Percentiles rank a stretch among this genome's conserved stretches.
These are phyloP conservation scores for Nevesoporus exiguus DNA, from an alignment of 768 basidiomycete genomes.

Conservation along the genomic window DNA sequence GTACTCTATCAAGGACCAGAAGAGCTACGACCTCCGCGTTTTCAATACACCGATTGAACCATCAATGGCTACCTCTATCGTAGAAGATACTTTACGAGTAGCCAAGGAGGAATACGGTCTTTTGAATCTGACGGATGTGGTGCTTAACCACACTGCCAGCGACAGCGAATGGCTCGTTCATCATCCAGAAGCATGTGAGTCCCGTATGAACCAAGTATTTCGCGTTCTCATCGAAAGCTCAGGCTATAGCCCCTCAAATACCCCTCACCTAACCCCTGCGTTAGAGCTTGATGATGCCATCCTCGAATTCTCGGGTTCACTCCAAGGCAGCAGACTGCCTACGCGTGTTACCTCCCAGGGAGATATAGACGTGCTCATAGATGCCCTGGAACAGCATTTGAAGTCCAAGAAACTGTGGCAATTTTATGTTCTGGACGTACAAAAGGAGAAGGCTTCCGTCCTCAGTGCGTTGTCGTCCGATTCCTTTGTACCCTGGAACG, in stretches of 20 bases:
- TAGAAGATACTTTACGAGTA: constrained; percentile 61
- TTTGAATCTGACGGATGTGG: constrained; percentile 89
- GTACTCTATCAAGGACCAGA: constrained; percentile 90
- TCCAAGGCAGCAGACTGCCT: constrained; percentile 68
- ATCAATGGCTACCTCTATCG: constrained; percentile 51
- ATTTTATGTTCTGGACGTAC: constrained; percentile 85
- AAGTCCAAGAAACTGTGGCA: constrained; percentile 81
- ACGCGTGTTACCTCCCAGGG: constrained; percentile 56
- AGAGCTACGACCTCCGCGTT: constrained; percentile 74
- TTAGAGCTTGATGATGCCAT: constrained; percentile 88
- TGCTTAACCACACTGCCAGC: constrained; percentile 95
- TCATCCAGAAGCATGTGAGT: constrained; percentile 91
- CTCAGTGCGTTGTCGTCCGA: constrained; percentile 28
- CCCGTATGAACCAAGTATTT: not conserved
- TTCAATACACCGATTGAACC: constrained; percentile 45
- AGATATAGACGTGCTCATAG: constrained; percentile 68
- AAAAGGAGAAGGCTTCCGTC: constrained; percentile 58
- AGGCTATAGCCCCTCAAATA: constrained; percentile 91
- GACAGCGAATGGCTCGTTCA: constrained; percentile 88
- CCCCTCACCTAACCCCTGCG: constrained; percentile 90
- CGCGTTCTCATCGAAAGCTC: constrained; percentile 1
- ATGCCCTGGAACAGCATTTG: constrained; percentile 57
- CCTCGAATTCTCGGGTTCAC: constrained; percentile 69
- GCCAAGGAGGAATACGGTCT: constrained; percentile 87
- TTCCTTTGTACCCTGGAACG: constrained; percentile 55